These are phyloP conservation scores for Polygonum aviculare DNA, from an alignment of 148 eudicot species.

Conservation along the genomic window DNA sequence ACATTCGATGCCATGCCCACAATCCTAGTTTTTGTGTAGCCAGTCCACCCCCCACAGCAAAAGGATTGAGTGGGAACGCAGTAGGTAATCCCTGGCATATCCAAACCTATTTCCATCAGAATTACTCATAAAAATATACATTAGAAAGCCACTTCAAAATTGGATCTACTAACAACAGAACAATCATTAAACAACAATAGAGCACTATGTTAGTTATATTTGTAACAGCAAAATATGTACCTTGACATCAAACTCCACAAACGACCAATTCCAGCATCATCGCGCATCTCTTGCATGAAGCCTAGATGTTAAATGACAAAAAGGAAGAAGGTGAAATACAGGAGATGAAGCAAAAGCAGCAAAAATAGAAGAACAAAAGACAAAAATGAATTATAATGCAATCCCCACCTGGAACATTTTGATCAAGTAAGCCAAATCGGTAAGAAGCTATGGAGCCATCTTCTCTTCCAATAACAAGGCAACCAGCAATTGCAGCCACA, in stretches of 20 bases:
- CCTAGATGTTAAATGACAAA: slow-evolving; percentile 27
- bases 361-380: background rate
- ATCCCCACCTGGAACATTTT: slow-evolving; percentile 51
- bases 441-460: slow-evolving; percentile 78
- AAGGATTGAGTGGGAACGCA: background rate
- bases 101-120: background rate
- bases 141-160: background rate
- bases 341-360: background rate
- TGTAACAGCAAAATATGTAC: slow-evolving; percentile 21
- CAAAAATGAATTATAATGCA: background rate
- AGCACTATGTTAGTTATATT: background rate
- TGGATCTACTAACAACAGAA: background rate
- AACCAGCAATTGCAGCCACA: slow-evolving; percentile 56
- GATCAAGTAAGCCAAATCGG: slow-evolving; percentile 61
- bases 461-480: slow-evolving; percentile 69
- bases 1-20: background rate
- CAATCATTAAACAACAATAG: background rate
- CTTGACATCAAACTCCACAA: slow-evolving; percentile 91
- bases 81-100: background rate
- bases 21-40: background rate
- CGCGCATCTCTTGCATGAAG: slow-evolving; percentile 64
- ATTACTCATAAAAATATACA: background rate
- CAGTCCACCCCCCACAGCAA: background rate
- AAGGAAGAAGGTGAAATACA: background rate
- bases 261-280: slow-evolving; percentile 84